phyloP scores from a whole-genome alignment of 768 basidiomycete species.

The Pulveroboletus ravenelii region DNA sequence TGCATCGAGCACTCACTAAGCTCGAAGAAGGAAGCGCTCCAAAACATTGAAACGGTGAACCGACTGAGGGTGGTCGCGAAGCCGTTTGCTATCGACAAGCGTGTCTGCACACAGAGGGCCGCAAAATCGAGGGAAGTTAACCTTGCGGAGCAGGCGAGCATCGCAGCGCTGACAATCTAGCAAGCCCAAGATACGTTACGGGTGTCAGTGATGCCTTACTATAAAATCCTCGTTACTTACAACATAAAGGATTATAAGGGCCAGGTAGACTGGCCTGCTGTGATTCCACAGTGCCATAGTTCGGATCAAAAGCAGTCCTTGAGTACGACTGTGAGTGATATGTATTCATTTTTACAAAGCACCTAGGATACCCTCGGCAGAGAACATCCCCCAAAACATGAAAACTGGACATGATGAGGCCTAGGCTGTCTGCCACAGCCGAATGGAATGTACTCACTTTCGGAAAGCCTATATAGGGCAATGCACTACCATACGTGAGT shows the following conservation, averaged over 20 bases:
- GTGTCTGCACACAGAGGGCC: conserved; percentile 1
- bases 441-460: not conserved
- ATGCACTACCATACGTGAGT: conserved; percentile 3
- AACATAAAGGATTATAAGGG: not conserved
- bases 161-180: not conserved
- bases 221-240: not conserved
- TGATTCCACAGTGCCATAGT: conserved; percentile 8
- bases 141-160: conserved; percentile 3
- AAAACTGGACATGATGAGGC: no score
- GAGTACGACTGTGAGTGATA: not conserved
- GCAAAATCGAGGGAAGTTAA: conserved; percentile 5
- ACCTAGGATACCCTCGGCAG: conserved; percentile 5
- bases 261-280: not conserved
- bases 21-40: conserved; percentile 9
- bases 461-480: conserved; percentile 5
- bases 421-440: not conserved
- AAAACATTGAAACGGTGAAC: conserved; percentile 8
- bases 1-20: conserved; percentile 2
- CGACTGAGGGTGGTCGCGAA: conserved; percentile 1
- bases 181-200: not conserved
- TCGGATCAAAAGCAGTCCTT: conserved; percentile 12
- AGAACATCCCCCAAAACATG: conserved; percentile 1
- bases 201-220: no score
- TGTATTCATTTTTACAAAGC: not conserved
- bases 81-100: not conserved